phyloP scores from a whole-genome alignment of 805 yeast species.

The Candida lessepsii region DNA sequence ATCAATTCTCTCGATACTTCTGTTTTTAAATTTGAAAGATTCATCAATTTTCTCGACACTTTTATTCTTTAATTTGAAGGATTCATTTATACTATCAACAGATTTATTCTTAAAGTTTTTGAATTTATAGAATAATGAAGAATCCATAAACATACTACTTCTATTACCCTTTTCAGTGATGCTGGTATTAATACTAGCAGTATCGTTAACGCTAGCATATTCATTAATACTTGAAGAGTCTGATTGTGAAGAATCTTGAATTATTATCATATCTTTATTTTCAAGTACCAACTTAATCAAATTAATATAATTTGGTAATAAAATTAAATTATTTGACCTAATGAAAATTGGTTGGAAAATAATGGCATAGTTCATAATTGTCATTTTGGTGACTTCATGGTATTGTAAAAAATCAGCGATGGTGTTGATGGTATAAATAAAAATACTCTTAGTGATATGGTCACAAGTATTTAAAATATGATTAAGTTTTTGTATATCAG shows the following conservation, averaged over 20 bases:
- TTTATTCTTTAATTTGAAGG: slow-evolving; percentile 5
- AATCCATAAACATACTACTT: slow-evolving; percentile 1
- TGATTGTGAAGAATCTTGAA: not conserved
- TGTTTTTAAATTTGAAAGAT: slow-evolving; percentile 6
- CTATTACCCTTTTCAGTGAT: not conserved
- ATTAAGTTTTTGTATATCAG: slow-evolving; percentile 4
- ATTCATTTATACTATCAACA: slow-evolving; percentile 16
- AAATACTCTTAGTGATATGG: slow-evolving; percentile 6
- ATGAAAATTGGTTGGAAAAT: slow-evolving; percentile 34
- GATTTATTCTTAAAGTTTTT: slow-evolving; percentile 16
- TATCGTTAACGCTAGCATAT: not conserved
- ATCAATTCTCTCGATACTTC: not conserved
- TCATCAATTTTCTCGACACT: not conserved
- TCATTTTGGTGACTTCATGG: slow-evolving; percentile 26
- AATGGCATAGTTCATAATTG: slow-evolving; percentile 26
- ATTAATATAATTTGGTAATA: slow-evolving; percentile 18
- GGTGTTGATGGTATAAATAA: slow-evolving; percentile 15
- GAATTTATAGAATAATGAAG: slow-evolving; percentile 12
- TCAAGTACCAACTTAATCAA: slow-evolving; percentile 20
- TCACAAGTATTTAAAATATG: slow-evolving; percentile 4
- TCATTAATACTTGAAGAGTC: not conserved
- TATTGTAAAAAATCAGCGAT: slow-evolving; percentile 17
- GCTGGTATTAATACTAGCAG: not conserved
- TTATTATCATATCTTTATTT: slow-evolving; percentile 8
- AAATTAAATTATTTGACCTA: slow-evolving; percentile 14